Evolutionary conservation across 805 yeast genomes (phyloP), one percentile per base, ranked within the genome.

Genomic region (Candida pseudofarinosa): DNA sequence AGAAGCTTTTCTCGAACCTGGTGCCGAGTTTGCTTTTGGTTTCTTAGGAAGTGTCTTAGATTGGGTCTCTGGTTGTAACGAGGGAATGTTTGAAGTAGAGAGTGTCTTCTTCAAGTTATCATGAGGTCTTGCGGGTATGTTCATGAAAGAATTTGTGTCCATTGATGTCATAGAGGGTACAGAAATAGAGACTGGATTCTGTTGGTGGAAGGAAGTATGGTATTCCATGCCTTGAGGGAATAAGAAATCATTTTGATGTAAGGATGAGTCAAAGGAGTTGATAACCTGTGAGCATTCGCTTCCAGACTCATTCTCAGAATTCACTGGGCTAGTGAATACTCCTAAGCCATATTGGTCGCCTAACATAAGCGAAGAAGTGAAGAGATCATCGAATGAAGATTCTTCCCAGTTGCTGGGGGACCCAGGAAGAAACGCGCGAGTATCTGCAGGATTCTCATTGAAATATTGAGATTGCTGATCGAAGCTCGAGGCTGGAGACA

Each of bases 11-110:
- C 38, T 45, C 4, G 52, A 45, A 3, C 46, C 40, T 26, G 49
- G 53, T 28, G 61, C 48, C 2, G 56, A 23, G 28, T 10, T 50
- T 3, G 66, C 58, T 43, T 59, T 58, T 20, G 69, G 50, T 47
- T 66, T 56, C 40, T 53, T 56, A 44, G 56, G 58, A n/a, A 42
- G 33, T 15, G 34, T 39, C 28, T 23, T 6, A 10, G 28, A 7
- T 10, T 23, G 28, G 10, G 6, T 6, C 10, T 23, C 28, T 7
- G 28, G 28, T 23, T 23, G 28, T 10, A 23, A 23, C 28, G 10
- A 6, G 28, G 28, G 36, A 7, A 44, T 28, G 18, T 19, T 26
- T 36, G 26, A 38, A 30, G 8, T 26, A 37, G 17, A 16, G 32
- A 7, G 16, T 7, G 16, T 37, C 46, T 38, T 43, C 42, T 10